Percentiles rank a stretch among this genome's conserved stretches.
phyloP scores from a whole-genome alignment of 1,284 basidiomycete species.

The Chalciporus piperatoides region DNA sequence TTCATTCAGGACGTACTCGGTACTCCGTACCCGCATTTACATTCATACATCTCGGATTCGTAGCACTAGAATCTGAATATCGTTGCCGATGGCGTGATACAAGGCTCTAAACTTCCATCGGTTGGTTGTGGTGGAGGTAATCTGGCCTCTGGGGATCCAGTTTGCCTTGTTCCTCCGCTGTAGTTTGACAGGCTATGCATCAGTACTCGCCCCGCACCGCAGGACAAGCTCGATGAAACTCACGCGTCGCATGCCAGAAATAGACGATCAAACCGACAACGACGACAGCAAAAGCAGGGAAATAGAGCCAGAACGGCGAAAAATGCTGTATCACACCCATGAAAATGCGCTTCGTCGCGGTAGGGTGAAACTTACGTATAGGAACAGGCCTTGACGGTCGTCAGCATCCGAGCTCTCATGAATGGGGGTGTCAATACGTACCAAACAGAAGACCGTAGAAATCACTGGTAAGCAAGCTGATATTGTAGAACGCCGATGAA shows the following conservation, averaged over 20 bases:
- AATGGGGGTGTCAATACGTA: constrained; percentile 29
- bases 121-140: constrained; percentile 46
- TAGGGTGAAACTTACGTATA: constrained; percentile 48
- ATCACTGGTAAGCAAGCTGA: constrained; percentile 78
- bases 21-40: not conserved
- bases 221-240: constrained; percentile 30
- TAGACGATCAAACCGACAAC: constrained; percentile 72
- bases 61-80: not conserved
- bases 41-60: not conserved
- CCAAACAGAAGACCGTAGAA: constrained; percentile 84
- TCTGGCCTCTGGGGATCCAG: constrained; percentile 57
- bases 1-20: not conserved
- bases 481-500: constrained; percentile 80
- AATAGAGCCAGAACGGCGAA: constrained; percentile 80
- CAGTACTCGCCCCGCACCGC: constrained; percentile 2
- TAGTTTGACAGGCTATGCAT: constrained; percentile 7
- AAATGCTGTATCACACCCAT: constrained; percentile 52
- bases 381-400: constrained; percentile 50
- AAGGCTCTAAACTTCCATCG: constrained; percentile 18
- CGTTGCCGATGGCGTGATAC: not conserved
- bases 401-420: constrained; percentile 9
- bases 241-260: constrained; percentile 79
- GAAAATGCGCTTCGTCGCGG: constrained; percentile 1
- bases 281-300: constrained; percentile 67
- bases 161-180: constrained; percentile 75